A percentile compares a stretch with the other conserved stretches of the same genome.
These are phyloP conservation scores for Przewalskia tangutica DNA, from an alignment of 257 asterid genomes.

Conservation along the genomic window DNA sequence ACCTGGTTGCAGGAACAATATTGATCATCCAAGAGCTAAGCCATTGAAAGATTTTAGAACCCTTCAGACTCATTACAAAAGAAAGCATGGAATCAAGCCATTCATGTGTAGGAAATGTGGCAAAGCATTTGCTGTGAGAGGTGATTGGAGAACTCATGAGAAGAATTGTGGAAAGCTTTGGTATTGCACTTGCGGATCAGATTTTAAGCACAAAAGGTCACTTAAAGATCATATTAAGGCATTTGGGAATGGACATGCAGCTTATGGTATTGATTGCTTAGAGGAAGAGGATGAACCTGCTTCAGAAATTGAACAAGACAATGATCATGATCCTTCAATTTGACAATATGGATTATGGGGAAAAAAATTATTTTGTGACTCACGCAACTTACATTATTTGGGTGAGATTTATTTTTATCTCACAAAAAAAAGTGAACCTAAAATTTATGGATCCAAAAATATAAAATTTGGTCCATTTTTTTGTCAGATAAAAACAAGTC, in stretches of 20 bases:
- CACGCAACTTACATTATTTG: neutral
- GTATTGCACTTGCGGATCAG: conserved; percentile 46
- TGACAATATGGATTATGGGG: neutral
- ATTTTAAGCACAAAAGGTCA: conserved; percentile 40
- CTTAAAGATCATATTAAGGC: conserved; percentile 43
- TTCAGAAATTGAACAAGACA: conserved; percentile 39
- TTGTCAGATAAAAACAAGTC: neutral
- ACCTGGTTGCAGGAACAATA: conserved; percentile 40
- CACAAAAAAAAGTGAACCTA: neutral
- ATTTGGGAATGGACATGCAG: conserved; percentile 36
- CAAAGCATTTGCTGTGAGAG: conserved; percentile 39
- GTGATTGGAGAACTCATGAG: conserved; percentile 50
- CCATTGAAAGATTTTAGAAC: conserved; percentile 40
- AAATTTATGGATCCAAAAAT: too few relatives aligned
- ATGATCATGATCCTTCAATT: conserved; percentile 6
- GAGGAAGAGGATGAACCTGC: conserved; percentile 42
- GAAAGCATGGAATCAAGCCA: conserved; percentile 39
- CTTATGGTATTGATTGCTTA: conserved; percentile 31
- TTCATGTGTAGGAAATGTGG: conserved; percentile 45
- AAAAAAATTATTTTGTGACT: neutral
- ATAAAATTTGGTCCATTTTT: neutral
- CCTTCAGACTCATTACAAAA: conserved; percentile 40
- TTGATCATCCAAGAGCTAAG: conserved; percentile 37
- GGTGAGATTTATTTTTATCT: neutral
- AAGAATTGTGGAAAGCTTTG: conserved; percentile 42